These are phyloP conservation scores for Sphenostylis stenocarpa DNA, from an alignment of 306 rosid genomes.

Conservation along the genomic window DNA sequence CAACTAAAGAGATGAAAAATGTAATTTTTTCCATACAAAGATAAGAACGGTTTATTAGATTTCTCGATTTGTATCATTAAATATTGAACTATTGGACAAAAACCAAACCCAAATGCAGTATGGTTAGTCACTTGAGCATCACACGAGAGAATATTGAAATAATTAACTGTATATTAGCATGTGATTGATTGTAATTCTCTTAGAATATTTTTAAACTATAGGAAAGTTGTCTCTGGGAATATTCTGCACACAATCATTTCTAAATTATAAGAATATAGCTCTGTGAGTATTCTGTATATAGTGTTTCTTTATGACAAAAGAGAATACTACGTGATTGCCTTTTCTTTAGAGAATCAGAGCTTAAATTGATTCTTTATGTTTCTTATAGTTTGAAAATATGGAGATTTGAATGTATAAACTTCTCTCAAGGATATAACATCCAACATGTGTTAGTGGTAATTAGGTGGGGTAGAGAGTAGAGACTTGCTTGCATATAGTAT, in stretches of 20 bases:
- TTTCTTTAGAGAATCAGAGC: not conserved
- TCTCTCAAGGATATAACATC: not conserved
- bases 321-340: not conserved
- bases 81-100: not conserved
- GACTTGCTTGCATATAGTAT: not conserved
- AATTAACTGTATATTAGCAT: not conserved
- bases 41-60: too few relatives aligned
- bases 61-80: too few relatives aligned
- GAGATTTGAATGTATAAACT: not conserved
- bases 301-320: not conserved
- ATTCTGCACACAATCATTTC: not conserved
- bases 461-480: not conserved
- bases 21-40: too few relatives aligned
- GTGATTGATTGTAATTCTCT: not conserved
- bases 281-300: not conserved
- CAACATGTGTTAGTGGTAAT: not conserved
- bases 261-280: not conserved
- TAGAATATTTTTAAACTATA: not conserved
- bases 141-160: not conserved
- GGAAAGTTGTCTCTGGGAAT: not conserved
- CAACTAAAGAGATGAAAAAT: too few relatives aligned
- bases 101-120: not conserved
- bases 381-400: not conserved
- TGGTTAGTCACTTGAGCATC: not conserved
- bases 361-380: not conserved